Conservation (phyloP, 2,329 filamentous ascomycete genomes). For the Gyromitra esculenta region DNA sequence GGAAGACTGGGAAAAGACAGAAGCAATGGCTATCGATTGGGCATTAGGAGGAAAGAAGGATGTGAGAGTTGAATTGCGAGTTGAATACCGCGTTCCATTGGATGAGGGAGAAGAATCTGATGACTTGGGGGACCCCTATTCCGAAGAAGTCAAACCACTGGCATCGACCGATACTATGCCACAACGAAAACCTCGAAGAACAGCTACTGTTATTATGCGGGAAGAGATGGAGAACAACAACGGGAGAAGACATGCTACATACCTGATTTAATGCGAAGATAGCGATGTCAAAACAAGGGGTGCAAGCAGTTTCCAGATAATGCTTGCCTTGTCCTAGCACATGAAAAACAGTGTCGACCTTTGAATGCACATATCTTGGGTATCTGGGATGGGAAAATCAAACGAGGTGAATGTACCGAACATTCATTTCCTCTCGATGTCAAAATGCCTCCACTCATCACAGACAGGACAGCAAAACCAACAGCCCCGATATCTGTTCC, state of each 20-base stretch:
- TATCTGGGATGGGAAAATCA: slow-evolving; percentile 11
- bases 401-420: background rate
- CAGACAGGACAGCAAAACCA: background rate
- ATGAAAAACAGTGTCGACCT: background rate
- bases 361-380: slow-evolving; percentile 11
- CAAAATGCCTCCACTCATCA: background rate
- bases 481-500: background rate
- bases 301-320: slow-evolving; percentile 19
- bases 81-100: background rate
- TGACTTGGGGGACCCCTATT: too few species aligned
- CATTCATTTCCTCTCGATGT: background rate
- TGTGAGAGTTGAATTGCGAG: background rate
- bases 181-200: background rate
- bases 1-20: slow-evolving; percentile 6
- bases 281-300: background rate
- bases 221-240: slow-evolving; percentile 8
- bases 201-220: background rate
- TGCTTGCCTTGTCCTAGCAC: background rate
- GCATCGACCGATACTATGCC: background rate
- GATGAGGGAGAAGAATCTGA: slow-evolving; percentile 7
- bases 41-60: slow-evolving; percentile 1
- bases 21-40: slow-evolving; percentile 6
- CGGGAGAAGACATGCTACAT: background rate
- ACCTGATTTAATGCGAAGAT: background rate
- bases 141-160: background rate